Conservation (phyloP, 352 stramenopile genomes). For the Phytophthora chlamydospora region DNA sequence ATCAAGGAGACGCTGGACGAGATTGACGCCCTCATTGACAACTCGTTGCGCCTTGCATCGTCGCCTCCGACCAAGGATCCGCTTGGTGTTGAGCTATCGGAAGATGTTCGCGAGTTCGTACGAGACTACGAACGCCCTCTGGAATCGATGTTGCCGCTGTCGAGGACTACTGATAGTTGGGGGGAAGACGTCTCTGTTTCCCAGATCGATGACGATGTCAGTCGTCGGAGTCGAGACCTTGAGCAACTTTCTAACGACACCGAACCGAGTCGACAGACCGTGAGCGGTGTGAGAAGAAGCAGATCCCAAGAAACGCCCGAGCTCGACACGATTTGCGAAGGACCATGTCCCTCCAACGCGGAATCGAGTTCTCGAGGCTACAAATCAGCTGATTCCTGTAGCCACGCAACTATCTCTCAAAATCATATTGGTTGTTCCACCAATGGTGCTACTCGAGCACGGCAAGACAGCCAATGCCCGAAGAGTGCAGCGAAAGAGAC, state of each 20-base stretch:
- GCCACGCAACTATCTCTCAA: background rate
- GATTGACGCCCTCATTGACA: slow-evolving; percentile 57
- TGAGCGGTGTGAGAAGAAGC: slow-evolving; percentile 25
- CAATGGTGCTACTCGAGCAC: slow-evolving; percentile 1
- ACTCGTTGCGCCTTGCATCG: slow-evolving; percentile 25
- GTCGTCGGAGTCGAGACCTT: slow-evolving; percentile 33
- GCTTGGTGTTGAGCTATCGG: slow-evolving; percentile 24
- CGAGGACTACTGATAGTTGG: slow-evolving; percentile 67
- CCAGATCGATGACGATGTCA: slow-evolving; percentile 37
- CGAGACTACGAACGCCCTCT: slow-evolving; percentile 54
- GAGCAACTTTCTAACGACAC: slow-evolving; percentile 25
- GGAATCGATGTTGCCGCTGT: slow-evolving; percentile 61
- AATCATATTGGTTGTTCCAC: background rate
- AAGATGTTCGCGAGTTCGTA: slow-evolving; percentile 50
- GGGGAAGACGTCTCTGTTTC: slow-evolving; percentile 49
- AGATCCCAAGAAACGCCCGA: slow-evolving; percentile 40
- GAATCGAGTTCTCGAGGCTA: slow-evolving; percentile 23
- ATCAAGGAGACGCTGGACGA: slow-evolving; percentile 57
- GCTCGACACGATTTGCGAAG: slow-evolving; percentile 47
- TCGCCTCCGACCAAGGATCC: slow-evolving; percentile 14
- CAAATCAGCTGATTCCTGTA: slow-evolving; percentile 5
- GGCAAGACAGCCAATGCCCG: background rate
- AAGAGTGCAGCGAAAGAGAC: background rate
- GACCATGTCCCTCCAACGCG: slow-evolving; percentile 20
- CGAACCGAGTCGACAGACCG: slow-evolving; percentile 11